Percentiles rank a stretch among this genome's conserved stretches.
Conservation (phyloP, 345 rosid species). For the Luvunga scandens region DNA sequence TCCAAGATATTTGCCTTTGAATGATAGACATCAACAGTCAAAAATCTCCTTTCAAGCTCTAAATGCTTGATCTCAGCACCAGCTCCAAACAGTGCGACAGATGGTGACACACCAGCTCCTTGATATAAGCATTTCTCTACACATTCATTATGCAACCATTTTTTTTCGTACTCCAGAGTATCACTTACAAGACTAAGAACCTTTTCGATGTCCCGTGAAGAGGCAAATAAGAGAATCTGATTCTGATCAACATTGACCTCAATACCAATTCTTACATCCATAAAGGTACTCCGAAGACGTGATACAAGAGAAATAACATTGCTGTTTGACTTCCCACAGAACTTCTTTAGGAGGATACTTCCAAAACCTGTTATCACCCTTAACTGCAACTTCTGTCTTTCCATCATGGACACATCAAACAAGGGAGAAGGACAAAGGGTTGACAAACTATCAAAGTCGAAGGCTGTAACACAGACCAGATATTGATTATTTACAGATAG, state of each 20-base stretch:
- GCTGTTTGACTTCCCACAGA: constrained; percentile 69
- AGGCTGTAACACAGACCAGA: constrained; percentile 83
- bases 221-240: constrained; percentile 62
- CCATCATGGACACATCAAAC: constrained; percentile 55
- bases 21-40: constrained; percentile 58
- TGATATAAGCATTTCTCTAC: constrained; percentile 57
- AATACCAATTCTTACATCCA: constrained; percentile 64
- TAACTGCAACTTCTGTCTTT: constrained; percentile 51
- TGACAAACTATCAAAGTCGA: constrained; percentile 65
- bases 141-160: constrained; percentile 68
- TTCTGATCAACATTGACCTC: constrained; percentile 57
- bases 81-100: constrained; percentile 75
- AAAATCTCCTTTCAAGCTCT: constrained; percentile 65
- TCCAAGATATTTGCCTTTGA: constrained; percentile 38
- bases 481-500: constrained; percentile 53
- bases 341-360: constrained; percentile 48
- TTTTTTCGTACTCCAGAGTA: constrained; percentile 59
- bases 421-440: constrained; percentile 64
- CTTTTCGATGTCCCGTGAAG: constrained; percentile 48
- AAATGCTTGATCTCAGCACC: constrained; percentile 90
- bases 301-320: constrained; percentile 56
- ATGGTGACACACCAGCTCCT: constrained; percentile 53
- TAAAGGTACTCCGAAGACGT: constrained; percentile 41
- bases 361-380: constrained; percentile 63
- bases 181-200: constrained; percentile 48